Conservation (phyloP, 768 basidiomycete species). For the Lactifluus subvellereus region DNA sequence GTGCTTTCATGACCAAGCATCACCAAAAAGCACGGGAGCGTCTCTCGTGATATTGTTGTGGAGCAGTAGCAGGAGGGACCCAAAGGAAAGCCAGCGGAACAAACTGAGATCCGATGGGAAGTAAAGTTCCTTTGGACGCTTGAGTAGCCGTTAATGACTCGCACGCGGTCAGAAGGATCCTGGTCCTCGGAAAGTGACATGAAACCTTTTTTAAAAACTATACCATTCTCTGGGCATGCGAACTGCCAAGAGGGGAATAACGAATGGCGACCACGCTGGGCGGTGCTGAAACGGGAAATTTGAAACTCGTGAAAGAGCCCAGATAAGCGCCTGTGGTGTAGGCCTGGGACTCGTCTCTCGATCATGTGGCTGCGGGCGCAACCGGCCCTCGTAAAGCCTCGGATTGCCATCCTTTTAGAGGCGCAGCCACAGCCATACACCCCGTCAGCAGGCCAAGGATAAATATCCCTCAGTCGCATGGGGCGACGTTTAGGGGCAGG, state of each 20-base stretch:
- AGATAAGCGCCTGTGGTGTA: neutral
- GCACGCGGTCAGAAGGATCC: neutral
- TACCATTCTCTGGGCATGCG: neutral
- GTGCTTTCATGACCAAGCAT: neutral
- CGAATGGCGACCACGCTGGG: neutral
- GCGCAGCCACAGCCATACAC: neutral
- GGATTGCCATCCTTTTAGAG: neutral
- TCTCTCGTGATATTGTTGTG: neutral
- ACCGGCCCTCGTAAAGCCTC: neutral
- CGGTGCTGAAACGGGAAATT: neutral
- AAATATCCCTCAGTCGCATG: neutral
- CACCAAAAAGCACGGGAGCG: neutral
- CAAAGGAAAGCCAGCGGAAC: neutral
- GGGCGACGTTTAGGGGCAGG: neutral
- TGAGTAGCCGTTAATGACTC: neutral
- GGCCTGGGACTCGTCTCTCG: conserved; percentile 15
- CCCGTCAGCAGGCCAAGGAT: conserved; percentile 8
- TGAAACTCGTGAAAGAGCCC: neutral
- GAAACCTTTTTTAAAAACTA: neutral
- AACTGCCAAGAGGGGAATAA: neutral
- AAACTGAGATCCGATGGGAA: neutral
- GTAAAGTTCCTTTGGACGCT: conserved; percentile 9
- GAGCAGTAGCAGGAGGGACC: neutral
- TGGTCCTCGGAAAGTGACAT: conserved; percentile 8
- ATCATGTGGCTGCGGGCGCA: conserved; percentile 9